Conservation (phyloP, 305 asterid genomes). For the Fraxinus latifolia region DNA sequence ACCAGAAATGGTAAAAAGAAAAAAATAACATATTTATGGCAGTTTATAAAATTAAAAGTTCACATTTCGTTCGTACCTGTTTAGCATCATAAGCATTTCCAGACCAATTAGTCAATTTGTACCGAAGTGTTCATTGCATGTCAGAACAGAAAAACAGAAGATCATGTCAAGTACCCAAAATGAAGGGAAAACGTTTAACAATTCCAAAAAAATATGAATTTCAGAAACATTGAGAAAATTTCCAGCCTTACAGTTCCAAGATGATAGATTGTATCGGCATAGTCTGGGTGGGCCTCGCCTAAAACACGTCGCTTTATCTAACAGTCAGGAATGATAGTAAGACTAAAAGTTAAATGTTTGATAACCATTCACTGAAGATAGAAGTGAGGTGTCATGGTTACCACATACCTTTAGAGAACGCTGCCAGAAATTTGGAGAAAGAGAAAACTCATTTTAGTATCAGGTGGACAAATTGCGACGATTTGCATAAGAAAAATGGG, state of each 20-base stretch:
- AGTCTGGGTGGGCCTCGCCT: conserved; percentile 78
- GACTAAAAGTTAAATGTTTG: conserved; percentile 24
- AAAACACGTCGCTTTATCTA: conserved; percentile 82
- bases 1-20: not conserved
- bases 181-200: not conserved
- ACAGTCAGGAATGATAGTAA: conserved; percentile 29
- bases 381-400: conserved; percentile 22
- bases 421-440: conserved; percentile 50
- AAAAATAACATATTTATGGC: not conserved
- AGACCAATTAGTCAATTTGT: not conserved
- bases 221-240: conserved; percentile 10
- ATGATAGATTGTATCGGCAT: conserved; percentile 90
- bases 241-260: conserved; percentile 74
- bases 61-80: not conserved
- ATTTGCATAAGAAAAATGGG: conserved; percentile 6
- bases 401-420: conserved; percentile 80
- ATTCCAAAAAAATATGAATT: not conserved
- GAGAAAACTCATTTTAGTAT: conserved; percentile 34
- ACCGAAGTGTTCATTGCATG: not conserved
- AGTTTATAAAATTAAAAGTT: not conserved
- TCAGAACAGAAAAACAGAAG: not conserved
- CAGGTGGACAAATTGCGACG: conserved; percentile 18
- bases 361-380: conserved; percentile 27
- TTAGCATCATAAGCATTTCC: not conserved
- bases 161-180: conserved; percentile 2